Conservation (phyloP, 2,329 filamentous ascomycete species). For the Beauveria asiatica region DNA sequence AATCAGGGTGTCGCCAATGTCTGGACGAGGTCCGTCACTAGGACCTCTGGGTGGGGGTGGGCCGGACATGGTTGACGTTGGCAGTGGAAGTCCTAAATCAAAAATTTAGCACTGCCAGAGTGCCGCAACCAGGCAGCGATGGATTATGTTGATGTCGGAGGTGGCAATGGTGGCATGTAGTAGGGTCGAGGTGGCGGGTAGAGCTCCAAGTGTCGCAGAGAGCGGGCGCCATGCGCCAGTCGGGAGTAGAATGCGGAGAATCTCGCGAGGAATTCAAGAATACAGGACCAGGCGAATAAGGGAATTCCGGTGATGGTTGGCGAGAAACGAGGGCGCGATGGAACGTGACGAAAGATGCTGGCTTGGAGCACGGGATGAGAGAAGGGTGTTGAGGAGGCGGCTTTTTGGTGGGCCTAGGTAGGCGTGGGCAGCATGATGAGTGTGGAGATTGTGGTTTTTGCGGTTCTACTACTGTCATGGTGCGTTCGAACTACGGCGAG, state of each 20-base stretch:
- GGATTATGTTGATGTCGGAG: neutral
- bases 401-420: conserved; percentile 1
- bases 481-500: no score
- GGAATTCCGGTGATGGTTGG: neutral
- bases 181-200: conserved; percentile 1
- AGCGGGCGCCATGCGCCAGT: conserved; percentile 8
- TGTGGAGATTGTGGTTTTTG: no score
- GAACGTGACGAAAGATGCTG: neutral
- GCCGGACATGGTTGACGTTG: conserved; percentile 1
- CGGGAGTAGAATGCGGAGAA: neutral
- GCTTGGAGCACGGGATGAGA: neutral
- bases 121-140: conserved; percentile 7
- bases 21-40: conserved; percentile 38
- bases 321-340: neutral
- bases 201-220: neutral
- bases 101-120: neutral
- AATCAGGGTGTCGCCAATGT: conserved; percentile 57
- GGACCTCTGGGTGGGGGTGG: conserved; percentile 36
- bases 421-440: neutral
- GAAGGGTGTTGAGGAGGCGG: conserved; percentile 6
- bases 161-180: conserved; percentile 5
- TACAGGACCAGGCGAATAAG: neutral
- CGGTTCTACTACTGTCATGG: no score
- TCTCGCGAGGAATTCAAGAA: neutral
- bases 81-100: neutral